Evolutionary conservation across 2,329 filamentous ascomycete genomes (phyloP).

Genomic region (Phialophora macrospora): DNA sequence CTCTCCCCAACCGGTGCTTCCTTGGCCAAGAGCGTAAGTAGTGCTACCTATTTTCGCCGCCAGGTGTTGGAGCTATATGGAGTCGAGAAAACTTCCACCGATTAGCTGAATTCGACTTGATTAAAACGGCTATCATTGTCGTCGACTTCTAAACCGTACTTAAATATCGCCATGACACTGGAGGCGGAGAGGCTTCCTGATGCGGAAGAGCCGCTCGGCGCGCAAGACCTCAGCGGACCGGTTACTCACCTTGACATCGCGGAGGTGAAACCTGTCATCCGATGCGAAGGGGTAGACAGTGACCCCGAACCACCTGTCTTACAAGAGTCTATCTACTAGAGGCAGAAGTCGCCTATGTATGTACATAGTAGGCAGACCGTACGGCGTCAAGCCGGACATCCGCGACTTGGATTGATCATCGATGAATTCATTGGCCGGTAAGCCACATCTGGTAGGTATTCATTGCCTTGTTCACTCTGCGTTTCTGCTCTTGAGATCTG

Average conservation of each 20-base stretch:
- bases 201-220: not conserved
- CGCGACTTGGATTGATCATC: not conserved
- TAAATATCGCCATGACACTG: not conserved
- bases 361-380: not conserved
- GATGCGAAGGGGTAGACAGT: not conserved
- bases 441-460: not conserved
- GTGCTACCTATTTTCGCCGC: not conserved
- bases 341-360: not conserved
- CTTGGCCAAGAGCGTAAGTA: not conserved
- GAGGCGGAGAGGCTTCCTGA: slow-evolving; percentile 5
- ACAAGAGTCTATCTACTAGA: not conserved
- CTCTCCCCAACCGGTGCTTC: not conserved
- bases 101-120: not conserved
- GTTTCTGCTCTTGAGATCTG: not conserved
- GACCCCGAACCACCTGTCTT: not conserved
- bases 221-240: not conserved
- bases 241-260: not conserved
- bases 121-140: not conserved
- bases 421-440: not conserved
- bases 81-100: not conserved
- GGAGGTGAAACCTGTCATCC: not conserved
- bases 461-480: not conserved
- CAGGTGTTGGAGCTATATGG: not conserved
- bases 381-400: not conserved
- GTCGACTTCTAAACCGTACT: not conserved